Evolutionary conservation across 345 rosid species (phyloP).

Genomic region (Arabis alpina): DNA sequence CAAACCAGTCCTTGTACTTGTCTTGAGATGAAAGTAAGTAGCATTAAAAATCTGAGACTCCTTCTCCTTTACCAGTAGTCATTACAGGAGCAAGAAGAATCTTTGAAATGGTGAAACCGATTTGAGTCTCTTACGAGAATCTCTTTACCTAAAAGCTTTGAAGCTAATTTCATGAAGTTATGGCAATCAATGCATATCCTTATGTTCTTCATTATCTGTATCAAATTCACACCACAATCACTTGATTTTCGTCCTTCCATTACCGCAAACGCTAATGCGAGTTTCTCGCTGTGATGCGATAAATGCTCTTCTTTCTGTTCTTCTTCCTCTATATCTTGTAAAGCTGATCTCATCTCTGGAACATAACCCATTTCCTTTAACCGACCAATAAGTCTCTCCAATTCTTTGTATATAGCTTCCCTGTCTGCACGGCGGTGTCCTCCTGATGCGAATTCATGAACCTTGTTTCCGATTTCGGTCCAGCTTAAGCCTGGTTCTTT

Average conservation of each 20-base stretch:
- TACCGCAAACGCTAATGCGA: constrained; percentile 72
- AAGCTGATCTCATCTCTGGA: constrained; percentile 70
- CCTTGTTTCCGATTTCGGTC: constrained; percentile 67
- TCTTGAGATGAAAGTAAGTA: constrained; percentile 44
- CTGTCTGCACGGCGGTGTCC: constrained; percentile 68
- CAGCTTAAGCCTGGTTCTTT: constrained; percentile 94
- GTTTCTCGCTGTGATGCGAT: constrained; percentile 76
- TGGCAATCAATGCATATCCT: constrained; percentile 88
- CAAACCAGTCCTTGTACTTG: constrained; percentile 38
- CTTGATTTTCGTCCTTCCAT: constrained; percentile 49
- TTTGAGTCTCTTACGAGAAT: constrained; percentile 79
- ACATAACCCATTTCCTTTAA: constrained; percentile 74
- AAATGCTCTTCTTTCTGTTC: constrained; percentile 81
- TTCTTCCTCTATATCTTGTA: constrained; percentile 77
- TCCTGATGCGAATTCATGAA: constrained; percentile 81
- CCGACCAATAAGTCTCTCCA: constrained; percentile 55
- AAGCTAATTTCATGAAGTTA: constrained; percentile 83
- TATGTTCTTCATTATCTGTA: constrained; percentile 78
- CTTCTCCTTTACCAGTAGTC: constrained; percentile 64
- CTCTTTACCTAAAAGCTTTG: constrained; percentile 65
- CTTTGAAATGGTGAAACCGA: constrained; percentile 81
- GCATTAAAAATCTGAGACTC: not conserved
- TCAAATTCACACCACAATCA: constrained; percentile 37
- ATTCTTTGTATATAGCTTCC: constrained; percentile 55
- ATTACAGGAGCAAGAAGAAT: constrained; percentile 69